Evolutionary conservation across 1,139 yeast species (phyloP), one percentile per base, ranked within the genome.

Genomic region (Suhomyces panamericanus): DNA sequence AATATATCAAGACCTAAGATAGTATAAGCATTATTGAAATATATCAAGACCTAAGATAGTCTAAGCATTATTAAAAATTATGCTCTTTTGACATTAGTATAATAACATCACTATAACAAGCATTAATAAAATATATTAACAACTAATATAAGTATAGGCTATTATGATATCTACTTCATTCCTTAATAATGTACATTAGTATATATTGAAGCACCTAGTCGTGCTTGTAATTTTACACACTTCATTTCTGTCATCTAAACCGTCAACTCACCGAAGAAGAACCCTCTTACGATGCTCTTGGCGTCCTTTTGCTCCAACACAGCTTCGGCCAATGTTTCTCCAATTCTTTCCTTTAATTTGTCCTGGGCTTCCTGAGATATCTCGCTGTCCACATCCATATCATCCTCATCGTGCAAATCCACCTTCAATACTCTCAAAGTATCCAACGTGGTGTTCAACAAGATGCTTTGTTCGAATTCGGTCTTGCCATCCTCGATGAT

Each of bases 221-320:
- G 14, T 33, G 22, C 20, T 33, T 12, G 29, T 24, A 34, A 34
- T 34, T 34, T 34, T 34, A 34, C 36, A 24, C 35, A 11, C n/a
- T 32, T 32, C 10, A 24, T 9, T 6, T 14, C 8, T 12, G 6
- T n/a, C 29, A 34, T n/a, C 36, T 14, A 38, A 17, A 67, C 63
- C 39, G 57, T 57, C 15, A 62, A 39, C 55, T 85, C 93, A 4
- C 95, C 96, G 59, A 87, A 83, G 61, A 88, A 84, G n/a, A 89
- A 77, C 10, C 95, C 95, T 51, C 80, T 72, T 16, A 78, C 76
- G 12, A 88, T 72, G 29, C 69, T 77, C 48, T 69, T 70, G 1
- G 83, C 81, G 58, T 86, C 88, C 0, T 67, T 63, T 49, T 79
- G 77, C 34, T 72, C 68, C 32, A 76, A 57, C 4, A 88, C 70